Evolutionary conservation across 2,329 filamentous ascomycete species (phyloP).

Genomic region (Monilinia polystroma): DNA sequence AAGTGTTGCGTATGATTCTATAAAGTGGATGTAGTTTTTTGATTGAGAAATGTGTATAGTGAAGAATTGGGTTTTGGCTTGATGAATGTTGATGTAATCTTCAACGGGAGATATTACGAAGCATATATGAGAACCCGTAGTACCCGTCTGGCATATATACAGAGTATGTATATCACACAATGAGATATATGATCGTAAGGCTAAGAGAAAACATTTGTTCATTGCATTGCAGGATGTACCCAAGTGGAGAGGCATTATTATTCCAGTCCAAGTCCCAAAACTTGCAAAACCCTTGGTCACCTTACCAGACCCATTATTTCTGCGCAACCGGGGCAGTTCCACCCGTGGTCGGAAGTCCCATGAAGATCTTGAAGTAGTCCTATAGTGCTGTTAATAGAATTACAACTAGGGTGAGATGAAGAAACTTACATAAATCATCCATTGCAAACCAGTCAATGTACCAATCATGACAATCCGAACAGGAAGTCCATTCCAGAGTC

Average conservation of each 20-base stretch:
- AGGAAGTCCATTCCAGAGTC: constrained; percentile 89
- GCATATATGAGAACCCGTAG: too few relatives aligned
- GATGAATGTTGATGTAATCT: too few relatives aligned
- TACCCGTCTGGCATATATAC: too few relatives aligned
- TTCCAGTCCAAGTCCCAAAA: neutral
- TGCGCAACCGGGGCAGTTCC: constrained; percentile 44
- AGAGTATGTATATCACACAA: too few relatives aligned
- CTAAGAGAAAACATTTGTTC: neutral
- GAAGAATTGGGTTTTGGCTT: too few relatives aligned
- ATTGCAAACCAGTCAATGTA: constrained; percentile 74
- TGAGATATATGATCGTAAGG: neutral
- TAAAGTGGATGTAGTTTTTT: too few relatives aligned
- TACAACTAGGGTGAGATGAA: neutral
- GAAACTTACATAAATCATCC: constrained; percentile 76
- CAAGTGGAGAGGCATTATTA: neutral
- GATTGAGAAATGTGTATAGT: too few relatives aligned
- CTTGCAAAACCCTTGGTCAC: neutral
- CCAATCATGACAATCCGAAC: constrained; percentile 62
- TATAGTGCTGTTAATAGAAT: constrained; percentile 37
- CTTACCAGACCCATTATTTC: constrained; percentile 33
- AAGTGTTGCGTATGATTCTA: too few relatives aligned
- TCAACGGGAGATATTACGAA: too few relatives aligned
- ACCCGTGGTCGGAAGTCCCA: constrained; percentile 82
- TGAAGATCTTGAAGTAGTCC: constrained; percentile 88
- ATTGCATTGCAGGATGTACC: constrained; percentile 4